Evolutionary conservation across 1,139 yeast species (phyloP).

Genomic region (Scheffersomyces stambukii): DNA sequence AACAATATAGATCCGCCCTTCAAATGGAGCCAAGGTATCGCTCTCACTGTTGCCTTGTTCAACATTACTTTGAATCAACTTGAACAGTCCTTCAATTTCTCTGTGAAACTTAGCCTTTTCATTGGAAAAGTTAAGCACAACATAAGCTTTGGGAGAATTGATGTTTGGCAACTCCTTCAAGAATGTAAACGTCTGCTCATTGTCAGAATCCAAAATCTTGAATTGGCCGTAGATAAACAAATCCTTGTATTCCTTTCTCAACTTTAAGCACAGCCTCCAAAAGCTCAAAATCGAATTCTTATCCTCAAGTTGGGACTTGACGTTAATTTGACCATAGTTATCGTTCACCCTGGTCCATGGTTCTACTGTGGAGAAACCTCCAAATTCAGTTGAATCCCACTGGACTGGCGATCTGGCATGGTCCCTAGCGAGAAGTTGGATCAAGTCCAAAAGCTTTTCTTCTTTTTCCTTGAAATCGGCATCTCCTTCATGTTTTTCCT

Average conservation of each 20-base stretch:
- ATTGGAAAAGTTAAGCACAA: slow-evolving; percentile 43
- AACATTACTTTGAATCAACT: slow-evolving; percentile 28
- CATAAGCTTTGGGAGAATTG: slow-evolving; percentile 25
- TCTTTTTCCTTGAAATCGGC: slow-evolving; percentile 23
- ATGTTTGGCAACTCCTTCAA: slow-evolving; percentile 21
- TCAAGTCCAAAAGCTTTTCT: slow-evolving; percentile 25
- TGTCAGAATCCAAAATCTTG: slow-evolving; percentile 35
- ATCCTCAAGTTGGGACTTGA: slow-evolving; percentile 41
- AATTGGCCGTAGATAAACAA: slow-evolving; percentile 46
- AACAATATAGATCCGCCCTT: slow-evolving; percentile 34
- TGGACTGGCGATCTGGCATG: slow-evolving; percentile 59
- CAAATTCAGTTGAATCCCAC: slow-evolving; percentile 44
- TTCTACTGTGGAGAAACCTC: slow-evolving; percentile 45
- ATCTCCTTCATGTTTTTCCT: slow-evolving; percentile 26
- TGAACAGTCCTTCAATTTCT: slow-evolving; percentile 25
- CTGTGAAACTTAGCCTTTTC: slow-evolving; percentile 26
- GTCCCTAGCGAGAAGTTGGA: slow-evolving; percentile 45
- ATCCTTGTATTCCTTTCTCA: slow-evolving; percentile 45
- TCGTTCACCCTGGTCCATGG: slow-evolving; percentile 59
- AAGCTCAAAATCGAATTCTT: slow-evolving; percentile 44
- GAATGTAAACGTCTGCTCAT: slow-evolving; percentile 35
- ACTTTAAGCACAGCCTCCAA: slow-evolving; percentile 39
- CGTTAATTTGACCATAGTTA: slow-evolving; percentile 48
- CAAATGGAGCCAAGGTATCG: slow-evolving; percentile 29
- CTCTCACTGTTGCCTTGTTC: slow-evolving; percentile 13